phyloP scores from a whole-genome alignment of 2,329 filamentous ascomycete genomes.

The Talaromyces albobiverticillius region DNA sequence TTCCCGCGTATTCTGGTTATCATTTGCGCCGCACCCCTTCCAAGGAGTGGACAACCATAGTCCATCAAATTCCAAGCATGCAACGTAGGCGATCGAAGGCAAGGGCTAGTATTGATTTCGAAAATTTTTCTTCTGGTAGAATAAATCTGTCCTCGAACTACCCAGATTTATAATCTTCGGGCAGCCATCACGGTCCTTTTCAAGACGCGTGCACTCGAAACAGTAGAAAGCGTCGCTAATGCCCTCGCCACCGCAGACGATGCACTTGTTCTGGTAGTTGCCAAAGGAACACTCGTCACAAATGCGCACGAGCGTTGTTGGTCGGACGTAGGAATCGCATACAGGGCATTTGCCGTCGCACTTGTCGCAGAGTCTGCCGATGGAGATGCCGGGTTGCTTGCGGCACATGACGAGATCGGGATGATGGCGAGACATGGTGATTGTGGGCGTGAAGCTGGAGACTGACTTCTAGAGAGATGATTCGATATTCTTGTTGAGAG shows the following conservation, averaged over 20 bases:
- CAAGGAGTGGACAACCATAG: not conserved
- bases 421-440: conserved; percentile 85
- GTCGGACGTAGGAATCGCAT: conserved; percentile 97
- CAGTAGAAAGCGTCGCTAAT: conserved; percentile 99
- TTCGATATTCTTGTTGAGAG: not conserved
- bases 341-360: conserved; percentile 99
- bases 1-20: not conserved
- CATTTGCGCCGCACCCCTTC: not conserved
- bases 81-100: not conserved
- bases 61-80: conserved; percentile 1
- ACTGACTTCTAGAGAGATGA: not conserved
- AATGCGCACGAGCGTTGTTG: conserved; percentile 94
- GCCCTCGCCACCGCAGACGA: conserved; percentile 96
- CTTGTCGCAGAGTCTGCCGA: conserved; percentile 98
- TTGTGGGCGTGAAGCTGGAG: not conserved
- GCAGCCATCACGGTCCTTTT: conserved; percentile 96
- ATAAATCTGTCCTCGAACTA: conserved; percentile 89
- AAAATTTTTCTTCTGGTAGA: conserved; percentile 67
- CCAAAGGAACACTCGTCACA: conserved; percentile 99
- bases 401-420: conserved; percentile 99
- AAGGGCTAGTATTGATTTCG: conserved; percentile 37
- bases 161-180: conserved; percentile 99
- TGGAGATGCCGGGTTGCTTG: conserved; percentile 95
- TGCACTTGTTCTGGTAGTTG: conserved; percentile 99
- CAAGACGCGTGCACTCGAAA: conserved; percentile 94